Evolutionary conservation across 371 early-diverging fungal genomes (phyloP).

Genomic region (Coemansia sp.): DNA sequence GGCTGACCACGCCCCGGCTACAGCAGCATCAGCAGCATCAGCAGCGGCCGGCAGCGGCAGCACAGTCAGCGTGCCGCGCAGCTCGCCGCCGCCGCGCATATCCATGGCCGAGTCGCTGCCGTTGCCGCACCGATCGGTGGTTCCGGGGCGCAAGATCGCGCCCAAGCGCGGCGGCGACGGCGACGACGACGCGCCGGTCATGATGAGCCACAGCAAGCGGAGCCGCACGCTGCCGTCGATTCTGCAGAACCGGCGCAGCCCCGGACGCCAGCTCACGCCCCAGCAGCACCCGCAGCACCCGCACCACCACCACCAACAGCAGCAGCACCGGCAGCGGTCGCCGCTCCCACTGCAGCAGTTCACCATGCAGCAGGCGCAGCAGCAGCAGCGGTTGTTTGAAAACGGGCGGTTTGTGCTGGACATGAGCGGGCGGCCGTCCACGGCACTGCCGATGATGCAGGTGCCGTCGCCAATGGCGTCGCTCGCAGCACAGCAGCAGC

Average conservation of each 20-base stretch:
- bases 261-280: conserved; percentile 10
- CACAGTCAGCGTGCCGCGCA: conserved; percentile 35
- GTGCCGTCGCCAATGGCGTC: conserved; percentile 12
- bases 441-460: conserved; percentile 22
- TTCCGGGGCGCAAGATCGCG: conserved; percentile 49
- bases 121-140: conserved; percentile 21
- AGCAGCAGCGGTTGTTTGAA: conserved; percentile 14
- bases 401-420: conserved; percentile 17
- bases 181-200: conserved; percentile 33
- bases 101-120: conserved; percentile 38
- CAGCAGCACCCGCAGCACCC: conserved; percentile 6
- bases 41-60: background rate
- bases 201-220: conserved; percentile 43
- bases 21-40: background rate
- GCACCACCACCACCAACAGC: conserved; percentile 4
- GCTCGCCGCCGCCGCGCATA: conserved; percentile 33
- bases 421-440: conserved; percentile 12
- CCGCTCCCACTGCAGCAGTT: conserved; percentile 17
- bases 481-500: conserved; percentile 2
- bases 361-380: conserved; percentile 7
- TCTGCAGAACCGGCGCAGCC: conserved; percentile 23
- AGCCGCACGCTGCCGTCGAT: conserved; percentile 40
- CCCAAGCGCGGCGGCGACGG: conserved; percentile 45
- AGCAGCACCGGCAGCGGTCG: conserved; percentile 9
- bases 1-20: background rate